Evolutionary conservation across 257 asterid genomes (phyloP).

Genomic region (Nicotiana tomentosiformis): DNA sequence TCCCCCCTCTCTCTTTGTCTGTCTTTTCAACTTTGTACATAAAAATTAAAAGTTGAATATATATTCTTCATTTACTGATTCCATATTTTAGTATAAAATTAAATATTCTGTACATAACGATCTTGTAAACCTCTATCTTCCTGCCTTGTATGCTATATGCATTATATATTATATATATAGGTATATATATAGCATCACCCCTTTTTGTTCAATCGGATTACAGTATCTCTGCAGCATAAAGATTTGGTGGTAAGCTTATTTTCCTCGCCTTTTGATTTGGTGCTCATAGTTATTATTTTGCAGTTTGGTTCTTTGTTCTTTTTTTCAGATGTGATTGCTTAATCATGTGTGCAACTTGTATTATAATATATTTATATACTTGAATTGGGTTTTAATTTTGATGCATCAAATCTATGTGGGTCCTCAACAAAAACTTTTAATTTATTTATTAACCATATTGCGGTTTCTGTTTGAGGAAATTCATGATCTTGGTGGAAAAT

Average conservation of each 20-base stretch:
- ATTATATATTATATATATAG: not conserved
- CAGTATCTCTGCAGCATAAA: constrained; percentile 24
- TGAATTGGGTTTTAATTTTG: constrained; percentile 3
- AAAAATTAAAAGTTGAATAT: not conserved
- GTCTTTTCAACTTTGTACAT: not conserved
- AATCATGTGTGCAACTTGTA: constrained; percentile 21
- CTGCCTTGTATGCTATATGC: not conserved
- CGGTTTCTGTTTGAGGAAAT: not conserved
- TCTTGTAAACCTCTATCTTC: not conserved
- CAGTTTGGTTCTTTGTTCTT: not conserved
- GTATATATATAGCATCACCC: constrained; percentile 22
- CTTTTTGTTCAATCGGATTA: constrained; percentile 26
- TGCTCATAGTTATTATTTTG: not conserved
- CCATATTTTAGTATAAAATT: not conserved
- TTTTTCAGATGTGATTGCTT: constrained; percentile 2
- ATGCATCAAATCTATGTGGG: constrained; percentile 20
- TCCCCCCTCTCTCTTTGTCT: constrained; percentile 8
- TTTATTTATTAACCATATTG: not conserved
- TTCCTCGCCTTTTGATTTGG: not conserved
- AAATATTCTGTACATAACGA: not conserved
- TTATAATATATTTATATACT: not conserved
- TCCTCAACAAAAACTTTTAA: constrained; percentile 16
- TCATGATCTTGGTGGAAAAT: not conserved
- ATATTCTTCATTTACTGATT: not conserved
- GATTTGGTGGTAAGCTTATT: constrained; percentile 51